Percentiles rank a stretch among this genome's conserved stretches.
Conservation (phyloP, 2,329 filamentous ascomycete genomes). For the Aureobasidium musti region DNA sequence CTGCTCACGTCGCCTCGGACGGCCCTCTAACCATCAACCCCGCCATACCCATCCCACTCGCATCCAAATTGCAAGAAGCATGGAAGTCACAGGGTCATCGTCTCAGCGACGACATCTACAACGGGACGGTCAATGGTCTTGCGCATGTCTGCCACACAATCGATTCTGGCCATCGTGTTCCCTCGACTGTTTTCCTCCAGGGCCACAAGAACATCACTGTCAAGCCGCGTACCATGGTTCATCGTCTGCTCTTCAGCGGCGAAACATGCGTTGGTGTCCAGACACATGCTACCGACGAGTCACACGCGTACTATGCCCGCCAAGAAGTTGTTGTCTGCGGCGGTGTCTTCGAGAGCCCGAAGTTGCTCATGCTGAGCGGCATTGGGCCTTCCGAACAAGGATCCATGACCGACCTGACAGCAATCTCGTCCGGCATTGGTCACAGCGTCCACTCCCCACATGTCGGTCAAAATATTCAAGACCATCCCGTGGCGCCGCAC, state of each 20-base stretch:
- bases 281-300: neutral
- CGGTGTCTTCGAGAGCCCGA: slow-evolving; percentile 57
- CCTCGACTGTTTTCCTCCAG: slow-evolving; percentile 23
- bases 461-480: slow-evolving; percentile 39
- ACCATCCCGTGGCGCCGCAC: slow-evolving; percentile 33
- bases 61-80: neutral
- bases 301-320: slow-evolving; percentile 41
- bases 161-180: slow-evolving; percentile 20
- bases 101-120: slow-evolving; percentile 29
- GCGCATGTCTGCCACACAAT: slow-evolving; percentile 28
- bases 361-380: slow-evolving; percentile 57
- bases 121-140: slow-evolving; percentile 28
- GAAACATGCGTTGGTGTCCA: neutral
- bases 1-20: neutral
- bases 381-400: slow-evolving; percentile 44
- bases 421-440: slow-evolving; percentile 41
- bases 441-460: slow-evolving; percentile 36
- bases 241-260: neutral
- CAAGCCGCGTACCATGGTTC: slow-evolving; percentile 18
- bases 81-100: slow-evolving; percentile 17
- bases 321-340: slow-evolving; percentile 55
- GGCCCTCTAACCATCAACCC: slow-evolving; percentile 14
- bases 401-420: slow-evolving; percentile 30
- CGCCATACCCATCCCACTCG: slow-evolving; percentile 1
- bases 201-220: slow-evolving; percentile 32